Percentiles rank a stretch among this genome's conserved stretches.
Conservation (phyloP, 495 filamentous ascomycete species). For the Talaromyces thailandensis region DNA sequence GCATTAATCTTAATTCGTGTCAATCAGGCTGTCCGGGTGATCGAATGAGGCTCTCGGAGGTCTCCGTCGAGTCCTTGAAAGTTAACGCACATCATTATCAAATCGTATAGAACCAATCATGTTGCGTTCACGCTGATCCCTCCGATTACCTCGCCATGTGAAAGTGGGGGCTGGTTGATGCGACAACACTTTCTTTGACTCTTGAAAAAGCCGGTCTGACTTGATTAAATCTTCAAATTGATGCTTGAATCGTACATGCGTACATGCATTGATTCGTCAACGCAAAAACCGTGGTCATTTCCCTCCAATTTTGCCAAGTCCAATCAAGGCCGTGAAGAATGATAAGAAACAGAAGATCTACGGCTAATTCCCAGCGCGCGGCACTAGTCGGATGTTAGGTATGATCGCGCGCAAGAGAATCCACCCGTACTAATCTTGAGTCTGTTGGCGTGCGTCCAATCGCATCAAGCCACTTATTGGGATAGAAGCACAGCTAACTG, state of each 20-base stretch:
- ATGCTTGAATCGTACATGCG: neutral
- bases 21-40: neutral
- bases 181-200: neutral
- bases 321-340: neutral
- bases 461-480: neutral
- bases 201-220: neutral
- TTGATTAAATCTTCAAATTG: neutral
- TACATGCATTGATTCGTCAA: neutral
- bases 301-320: neutral
- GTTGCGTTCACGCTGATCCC: neutral
- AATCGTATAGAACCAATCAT: neutral
- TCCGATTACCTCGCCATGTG: neutral
- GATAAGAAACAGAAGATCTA: neutral
- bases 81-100: neutral
- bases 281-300: neutral
- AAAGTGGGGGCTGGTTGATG: neutral
- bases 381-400: constrained; percentile 2
- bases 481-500: neutral
- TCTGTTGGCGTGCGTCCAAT: neutral
- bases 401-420: constrained; percentile 3
- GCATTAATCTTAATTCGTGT: neutral
- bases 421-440: neutral
- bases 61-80: neutral
- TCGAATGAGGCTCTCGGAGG: neutral
- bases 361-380: neutral